Percentiles rank a stretch among this genome's conserved stretches.
phyloP scores from a whole-genome alignment of 768 basidiomycete species.

The Agrocybe pediades region DNA sequence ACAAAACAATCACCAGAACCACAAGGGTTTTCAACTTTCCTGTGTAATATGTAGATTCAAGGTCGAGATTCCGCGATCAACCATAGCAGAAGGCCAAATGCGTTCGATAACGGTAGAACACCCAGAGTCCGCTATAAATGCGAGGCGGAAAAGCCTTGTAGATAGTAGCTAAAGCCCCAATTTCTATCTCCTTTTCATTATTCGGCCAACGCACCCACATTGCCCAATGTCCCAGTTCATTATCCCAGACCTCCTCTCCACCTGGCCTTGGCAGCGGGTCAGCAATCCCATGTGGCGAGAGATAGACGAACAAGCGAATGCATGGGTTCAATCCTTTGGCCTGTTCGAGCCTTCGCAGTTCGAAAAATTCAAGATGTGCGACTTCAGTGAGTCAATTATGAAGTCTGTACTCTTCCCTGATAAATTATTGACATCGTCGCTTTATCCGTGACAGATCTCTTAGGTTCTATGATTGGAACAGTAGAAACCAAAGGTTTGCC shows the following conservation, averaged over 20 bases:
- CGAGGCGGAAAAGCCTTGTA: too few species aligned
- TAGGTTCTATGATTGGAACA: slow-evolving; percentile 19
- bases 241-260: slow-evolving; percentile 20
- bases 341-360: slow-evolving; percentile 19
- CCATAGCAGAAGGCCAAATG: too few species aligned
- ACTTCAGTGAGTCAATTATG: slow-evolving; percentile 17
- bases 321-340: slow-evolving; percentile 18
- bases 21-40: too few species aligned
- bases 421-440: too few species aligned
- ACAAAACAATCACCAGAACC: too few species aligned
- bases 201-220: too few species aligned
- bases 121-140: too few species aligned
- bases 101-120: too few species aligned
- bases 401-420: background rate
- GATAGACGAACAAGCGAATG: slow-evolving; percentile 14
- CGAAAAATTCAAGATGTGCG: slow-evolving; percentile 22
- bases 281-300: slow-evolving; percentile 14
- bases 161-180: too few species aligned
- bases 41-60: too few species aligned
- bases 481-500: slow-evolving; percentile 14
- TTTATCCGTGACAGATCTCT: slow-evolving; percentile 16
- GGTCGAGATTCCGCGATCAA: too few species aligned
- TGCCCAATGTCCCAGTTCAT: slow-evolving; percentile 8
- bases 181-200: too few species aligned
- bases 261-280: slow-evolving; percentile 20